Percentiles rank a stretch among this genome's conserved stretches.
Conservation (phyloP, 257 asterid genomes). For the Perilla frutescens region DNA sequence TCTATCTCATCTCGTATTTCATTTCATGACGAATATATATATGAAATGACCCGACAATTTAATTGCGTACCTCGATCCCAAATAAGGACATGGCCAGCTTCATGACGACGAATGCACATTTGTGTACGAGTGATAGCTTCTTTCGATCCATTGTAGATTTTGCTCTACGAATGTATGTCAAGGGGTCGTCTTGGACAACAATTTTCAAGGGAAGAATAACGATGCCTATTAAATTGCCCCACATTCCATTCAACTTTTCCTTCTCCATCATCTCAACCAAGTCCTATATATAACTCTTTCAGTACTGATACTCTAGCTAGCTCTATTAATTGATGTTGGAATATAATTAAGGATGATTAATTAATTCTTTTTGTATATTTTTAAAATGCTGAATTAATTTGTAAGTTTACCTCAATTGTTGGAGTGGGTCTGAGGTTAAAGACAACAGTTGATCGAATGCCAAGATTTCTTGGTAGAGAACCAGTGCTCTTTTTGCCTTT, state of each 20-base stretch:
- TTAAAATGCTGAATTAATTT: background rate
- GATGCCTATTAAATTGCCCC: slow-evolving; percentile 56
- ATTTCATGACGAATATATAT: background rate
- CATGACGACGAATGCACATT: slow-evolving; percentile 15
- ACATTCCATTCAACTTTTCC: slow-evolving; percentile 36
- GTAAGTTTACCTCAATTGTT: slow-evolving; percentile 41
- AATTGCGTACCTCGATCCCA: slow-evolving; percentile 49
- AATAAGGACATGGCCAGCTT: slow-evolving; percentile 34
- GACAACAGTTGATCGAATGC: slow-evolving; percentile 45
- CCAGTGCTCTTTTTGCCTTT: background rate
- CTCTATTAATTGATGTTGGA: too few species aligned
- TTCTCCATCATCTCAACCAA: slow-evolving; percentile 55
- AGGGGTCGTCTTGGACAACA: slow-evolving; percentile 45
- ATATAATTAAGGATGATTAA: too few species aligned
- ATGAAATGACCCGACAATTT: background rate
- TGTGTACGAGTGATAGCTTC: slow-evolving; percentile 56
- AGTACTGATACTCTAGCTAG: too few species aligned
- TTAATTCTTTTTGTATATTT: too few species aligned
- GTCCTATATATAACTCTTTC: slow-evolving; percentile 32
- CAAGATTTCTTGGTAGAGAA: slow-evolving; percentile 39
- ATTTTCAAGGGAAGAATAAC: slow-evolving; percentile 43
- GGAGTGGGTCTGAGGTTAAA: slow-evolving; percentile 50
- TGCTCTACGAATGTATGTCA: slow-evolving; percentile 47
- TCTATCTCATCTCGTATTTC: background rate
- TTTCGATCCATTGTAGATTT: slow-evolving; percentile 52